Base-by-base conservation (phyloP, 2,329 filamentous ascomycete species). In the Ophiostoma sp. region DNA sequence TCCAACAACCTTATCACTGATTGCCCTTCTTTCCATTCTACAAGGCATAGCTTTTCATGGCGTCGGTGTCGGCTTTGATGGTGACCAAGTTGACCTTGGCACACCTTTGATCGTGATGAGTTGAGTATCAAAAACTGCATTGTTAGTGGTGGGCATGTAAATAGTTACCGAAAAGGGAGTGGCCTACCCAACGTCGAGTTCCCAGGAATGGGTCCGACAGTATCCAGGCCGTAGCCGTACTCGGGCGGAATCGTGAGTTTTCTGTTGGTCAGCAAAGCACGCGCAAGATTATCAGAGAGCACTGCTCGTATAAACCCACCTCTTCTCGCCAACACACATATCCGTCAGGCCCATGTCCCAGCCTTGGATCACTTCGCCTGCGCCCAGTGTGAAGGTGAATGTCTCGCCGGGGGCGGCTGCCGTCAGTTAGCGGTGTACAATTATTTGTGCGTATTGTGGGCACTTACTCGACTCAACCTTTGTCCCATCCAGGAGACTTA, bases 251-350 rank as follows among this genome's bases (percentile, higher is more conserved):
- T 64, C 1, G 70, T 64, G 22, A 71, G 39, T 28, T 45, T 64
- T 39, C 69, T 71, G 31, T 9, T 7, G 1, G 31, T 71, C 57
- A 64, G 57, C 22, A 17, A 9, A 36, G 6, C 9, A 5, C 19
- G 39, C 28, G 12, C 25, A 25, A 15, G 2, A 50, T 9, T 61
- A 6, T 61, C 31, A 33, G 2, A 6, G 1, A 52, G 25, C 45
- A 59, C 2, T 11, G 45, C 2, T 11, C 4, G 2, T 19, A 1
- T 39, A 3, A 19, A 52, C 70, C 5, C 17, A 71, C 69, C 69
- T 59, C 22, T 57, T 42, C 39, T 71, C 55, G 55, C 69, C 69
- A 22, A 63, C 42, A 57, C 69, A 71, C 55, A 71, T 63, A 39
- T 63, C 55, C 15, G 3, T 50, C 8, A 71, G 28, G 19, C 69